A percentile compares a stretch with the other conserved stretches of the same genome.
These are phyloP conservation scores for Massospora cicadina DNA, from an alignment of 371 early-diverging fungal genomes.

Conservation along the genomic window DNA sequence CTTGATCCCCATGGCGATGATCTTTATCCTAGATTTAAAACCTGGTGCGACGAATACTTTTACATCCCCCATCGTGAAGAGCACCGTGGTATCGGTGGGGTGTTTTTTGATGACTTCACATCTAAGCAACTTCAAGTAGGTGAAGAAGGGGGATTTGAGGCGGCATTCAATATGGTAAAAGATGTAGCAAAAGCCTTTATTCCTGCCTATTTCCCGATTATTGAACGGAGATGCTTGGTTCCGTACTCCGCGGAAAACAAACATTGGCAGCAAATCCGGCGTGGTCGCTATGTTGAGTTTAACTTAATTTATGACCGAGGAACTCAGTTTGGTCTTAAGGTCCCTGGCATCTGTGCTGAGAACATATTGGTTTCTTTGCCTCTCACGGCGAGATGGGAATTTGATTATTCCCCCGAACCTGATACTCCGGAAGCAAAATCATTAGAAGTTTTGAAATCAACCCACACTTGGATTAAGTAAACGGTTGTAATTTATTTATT, in stretches of 20 bases:
- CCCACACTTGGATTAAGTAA: neutral
- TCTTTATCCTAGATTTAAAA: constrained; percentile 59
- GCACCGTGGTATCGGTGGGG: constrained; percentile 74
- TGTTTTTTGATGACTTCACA: constrained; percentile 74
- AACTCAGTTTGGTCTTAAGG: constrained; percentile 72
- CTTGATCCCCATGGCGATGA: constrained; percentile 51
- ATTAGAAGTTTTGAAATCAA: neutral
- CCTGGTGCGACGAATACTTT: constrained; percentile 75
- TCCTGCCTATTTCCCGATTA: constrained; percentile 53
- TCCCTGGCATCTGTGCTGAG: constrained; percentile 72
- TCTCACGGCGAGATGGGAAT: constrained; percentile 73
- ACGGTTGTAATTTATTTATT: too few relatives aligned
- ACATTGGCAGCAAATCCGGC: constrained; percentile 67
- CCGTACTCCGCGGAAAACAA: constrained; percentile 44
- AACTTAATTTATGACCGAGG: constrained; percentile 77
- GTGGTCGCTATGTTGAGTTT: constrained; percentile 81
- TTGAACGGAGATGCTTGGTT: constrained; percentile 42
- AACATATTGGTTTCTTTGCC: constrained; percentile 74
- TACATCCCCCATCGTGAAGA: constrained; percentile 55
- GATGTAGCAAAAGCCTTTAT: constrained; percentile 57
- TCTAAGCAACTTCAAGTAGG: constrained; percentile 31
- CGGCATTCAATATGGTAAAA: constrained; percentile 46
- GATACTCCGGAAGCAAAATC: neutral
- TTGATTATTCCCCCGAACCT: constrained; percentile 43
- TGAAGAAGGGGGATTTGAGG: constrained; percentile 25